These are phyloP conservation scores for Ilex asprella DNA, from an alignment of 257 asterid species.

Conservation along the genomic window DNA sequence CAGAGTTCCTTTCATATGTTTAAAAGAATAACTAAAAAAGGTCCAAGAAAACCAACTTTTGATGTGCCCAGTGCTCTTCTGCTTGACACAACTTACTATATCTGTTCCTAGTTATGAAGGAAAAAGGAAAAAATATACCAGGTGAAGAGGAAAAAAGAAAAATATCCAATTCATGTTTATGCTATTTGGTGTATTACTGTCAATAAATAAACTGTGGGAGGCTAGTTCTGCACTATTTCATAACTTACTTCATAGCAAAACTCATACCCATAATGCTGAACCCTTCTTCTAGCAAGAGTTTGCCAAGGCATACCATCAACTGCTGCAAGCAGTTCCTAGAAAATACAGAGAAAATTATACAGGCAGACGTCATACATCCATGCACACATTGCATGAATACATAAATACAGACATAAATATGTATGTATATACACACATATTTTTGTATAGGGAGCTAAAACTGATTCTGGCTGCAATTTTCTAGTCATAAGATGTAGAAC, in stretches of 20 bases:
- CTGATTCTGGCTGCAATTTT: background rate
- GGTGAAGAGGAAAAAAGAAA: background rate
- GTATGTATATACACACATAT: no score
- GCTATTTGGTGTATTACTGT: background rate
- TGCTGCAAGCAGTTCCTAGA: slow-evolving; percentile 77
- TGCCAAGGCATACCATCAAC: slow-evolving; percentile 72
- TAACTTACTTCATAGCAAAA: slow-evolving; percentile 72
- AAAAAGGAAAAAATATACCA: no score
- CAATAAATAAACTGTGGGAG: background rate
- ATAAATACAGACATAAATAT: no score
- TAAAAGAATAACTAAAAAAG: no score
- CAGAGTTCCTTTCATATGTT: no score
- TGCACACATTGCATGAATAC: background rate
- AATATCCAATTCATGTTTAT: background rate
- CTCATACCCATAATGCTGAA: slow-evolving; percentile 92
- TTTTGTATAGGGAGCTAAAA: background rate
- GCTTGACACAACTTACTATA: no score
- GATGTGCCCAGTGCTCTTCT: no score
- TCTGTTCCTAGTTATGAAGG: background rate
- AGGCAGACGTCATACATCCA: no score
- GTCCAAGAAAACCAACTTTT: no score
- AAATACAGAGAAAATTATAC: background rate
- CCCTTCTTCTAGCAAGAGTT: slow-evolving; percentile 88
- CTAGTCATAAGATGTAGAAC: background rate
- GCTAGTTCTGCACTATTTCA: background rate